Base-by-base conservation (phyloP, 2,329 filamentous ascomycete species). In the Aspergillus spinulosporus region DNA sequence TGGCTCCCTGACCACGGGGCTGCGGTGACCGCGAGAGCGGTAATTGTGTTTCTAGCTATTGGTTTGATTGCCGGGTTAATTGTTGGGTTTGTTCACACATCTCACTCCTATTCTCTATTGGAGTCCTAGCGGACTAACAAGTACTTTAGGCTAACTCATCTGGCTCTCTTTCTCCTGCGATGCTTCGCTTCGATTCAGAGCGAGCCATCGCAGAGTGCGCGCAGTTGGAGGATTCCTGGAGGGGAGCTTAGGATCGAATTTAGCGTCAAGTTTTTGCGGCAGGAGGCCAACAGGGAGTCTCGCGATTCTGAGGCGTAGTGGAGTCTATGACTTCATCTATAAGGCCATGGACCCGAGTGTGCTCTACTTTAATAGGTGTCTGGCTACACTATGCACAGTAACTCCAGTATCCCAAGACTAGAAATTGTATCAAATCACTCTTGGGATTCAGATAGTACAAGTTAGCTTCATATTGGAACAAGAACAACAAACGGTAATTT, bases 391-490 rank as follows among this genome's bases (percentile, higher is more conserved):
- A 21, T 21, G 21, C 21, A 21, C 21, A 21, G 21, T 21, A 21
- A 21, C 21, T 21, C 21, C 21, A 21, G 21, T 21, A 21, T 21
- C 21, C 21, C 21, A 21, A 21, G 21, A 21, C 21, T 21, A 21
- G 21, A 21, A 21, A 21, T 21, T 21, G 21, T 21, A 21, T 21
- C 21, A 21, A 21, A 21, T 21, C 21, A 21, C 21, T 21, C 21
- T 21, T 21, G 21, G 21, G 21, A 21, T 21, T 21, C 21, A 21
- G 21, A 21, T 21, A 21, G 21, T 37, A 12, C 34, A 64, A 52
- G 58, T 58, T 61, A 57, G 56, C 59, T 8, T 8, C n/a, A 37
- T 37, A 37, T 37, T 57, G 50, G 56, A 56, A 53, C 43, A 56
- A n/a, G 15, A 54, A 60, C 52, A 40, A 44, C 37, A 52, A 57